Conservation (phyloP, 208 protist species). For the Leishmania lainsoni region DNA sequence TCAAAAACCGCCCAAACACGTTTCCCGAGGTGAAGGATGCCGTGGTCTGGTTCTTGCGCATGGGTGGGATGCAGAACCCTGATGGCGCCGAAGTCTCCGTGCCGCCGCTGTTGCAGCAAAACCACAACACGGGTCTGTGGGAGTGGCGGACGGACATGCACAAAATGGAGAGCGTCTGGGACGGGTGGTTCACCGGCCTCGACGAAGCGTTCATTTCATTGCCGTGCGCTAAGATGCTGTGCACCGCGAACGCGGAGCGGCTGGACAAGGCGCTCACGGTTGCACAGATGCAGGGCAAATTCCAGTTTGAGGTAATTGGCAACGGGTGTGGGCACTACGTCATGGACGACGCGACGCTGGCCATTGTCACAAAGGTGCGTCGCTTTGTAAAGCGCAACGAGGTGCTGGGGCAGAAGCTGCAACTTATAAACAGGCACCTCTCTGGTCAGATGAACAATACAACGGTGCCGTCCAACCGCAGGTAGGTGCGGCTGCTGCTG, state of each 20-base stretch:
- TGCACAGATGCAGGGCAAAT: constrained; percentile 95
- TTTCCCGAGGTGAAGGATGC: constrained; percentile 75
- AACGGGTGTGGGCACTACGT: constrained; percentile 90
- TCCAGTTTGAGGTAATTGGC: constrained; percentile 91
- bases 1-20: constrained; percentile 61
- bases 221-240: constrained; percentile 87
- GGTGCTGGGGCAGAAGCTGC: constrained; percentile 55
- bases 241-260: constrained; percentile 83
- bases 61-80: constrained; percentile 72
- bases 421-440: constrained; percentile 17
- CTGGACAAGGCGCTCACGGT: constrained; percentile 90
- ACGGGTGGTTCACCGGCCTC: constrained; percentile 88
- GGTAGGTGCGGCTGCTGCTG: background rate
- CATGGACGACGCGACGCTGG: constrained; percentile 87
- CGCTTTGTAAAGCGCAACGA: constrained; percentile 67
- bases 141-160: constrained; percentile 79
- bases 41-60: constrained; percentile 73
- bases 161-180: constrained; percentile 75
- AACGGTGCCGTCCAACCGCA: constrained; percentile 31
- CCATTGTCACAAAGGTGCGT: constrained; percentile 54
- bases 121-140: constrained; percentile 32
- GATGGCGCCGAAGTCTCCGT: constrained; percentile 72
- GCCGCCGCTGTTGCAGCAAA: constrained; percentile 63
- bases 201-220: constrained; percentile 79
- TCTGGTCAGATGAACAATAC: constrained; percentile 41